Base-by-base conservation (phyloP, 2,329 filamentous ascomycete genomes). In the Lasiodiplodia theobromae region DNA sequence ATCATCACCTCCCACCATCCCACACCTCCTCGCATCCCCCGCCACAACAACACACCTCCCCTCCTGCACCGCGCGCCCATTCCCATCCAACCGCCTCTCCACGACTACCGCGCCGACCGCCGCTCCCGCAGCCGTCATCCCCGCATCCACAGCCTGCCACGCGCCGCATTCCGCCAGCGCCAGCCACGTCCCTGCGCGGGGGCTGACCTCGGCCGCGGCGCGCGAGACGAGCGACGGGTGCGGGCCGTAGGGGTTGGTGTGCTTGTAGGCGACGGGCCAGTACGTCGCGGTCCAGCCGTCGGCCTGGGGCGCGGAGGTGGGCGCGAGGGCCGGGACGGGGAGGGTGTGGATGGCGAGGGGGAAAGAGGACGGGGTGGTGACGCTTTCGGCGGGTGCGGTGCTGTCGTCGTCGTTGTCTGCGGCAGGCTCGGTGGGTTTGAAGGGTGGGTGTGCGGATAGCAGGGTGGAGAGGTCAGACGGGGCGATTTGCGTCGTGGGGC, bases 181-280 rank as follows among this genome's bases (percentile, higher is more conserved):
- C 85, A 92, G 90, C 87, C 88, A 95, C 68, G 86, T 79, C 4
- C 86, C 85, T 1, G 88, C 88, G 71, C 91, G 87, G 56, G 85
- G 81, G 68, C 86, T 85, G 65, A 96, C 87, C 70, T 92, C 89
- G 14, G 89, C 86, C 49, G 91, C 90, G 34, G 90, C 89, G 69
- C 91, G 88, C 52, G 87, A 83, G 68, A 95, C 88, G 76, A 92
- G 87, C 74, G 89, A 88, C 70, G 92, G 92, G 76, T 96, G 93
- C 21, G 93, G 92, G 4, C 93, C 93, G 69, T 94, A 92, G 2
- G 92, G 92, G 75, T 96, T 96, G 72, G 91, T 94, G 82, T 94
- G 94, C 71, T 92, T 91, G 81, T 96, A 96, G 60, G 94, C 88
- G 1, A 90, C 91, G 14, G 93, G 93, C 93, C 93, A 96, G 78